Base-by-base conservation (phyloP, 164 flowering plant species). In the Stephania japonica region DNA sequence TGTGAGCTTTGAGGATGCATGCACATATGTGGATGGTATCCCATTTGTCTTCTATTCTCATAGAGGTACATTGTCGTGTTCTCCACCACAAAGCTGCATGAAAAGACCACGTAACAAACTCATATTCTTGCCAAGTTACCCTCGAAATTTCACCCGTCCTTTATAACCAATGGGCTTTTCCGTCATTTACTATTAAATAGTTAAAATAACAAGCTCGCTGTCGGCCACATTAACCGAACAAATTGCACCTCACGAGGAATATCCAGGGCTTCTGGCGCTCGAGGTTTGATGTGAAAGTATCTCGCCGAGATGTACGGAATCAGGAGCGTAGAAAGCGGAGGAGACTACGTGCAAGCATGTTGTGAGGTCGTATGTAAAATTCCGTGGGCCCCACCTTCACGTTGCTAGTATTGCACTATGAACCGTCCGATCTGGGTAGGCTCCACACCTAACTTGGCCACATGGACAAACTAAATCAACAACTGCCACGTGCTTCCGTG, bases 291-390 rank as follows among this genome's bases (percentile, higher is more conserved):
- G 6, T 4, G 12, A 6, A 23, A 63, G 25, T 63, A 63, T 63
- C 32, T 63, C 32, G 32, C 27, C 25, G 65, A 25, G 65, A 21
- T 26, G 27, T 62, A 62, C 27, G 65, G 61, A 53, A 53, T 53
- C 61, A 16, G 18, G 61, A 27, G 66, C 66, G 38, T 63, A 63
- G 25, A 63, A 63, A 14, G 66, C 66, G 66, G 66, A 23, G 66
- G 38, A 23, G 66, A 63, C 1, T 63, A 63, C 66, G 66, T 63
- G 66, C 66, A 25, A 14, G 66, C 32, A 63, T 23, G 27, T 23
- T 23, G 8, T 32, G 38, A 32, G 4, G 38, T 32, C 38, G 65
- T 62, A 53, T n/a, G 61, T 16, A 53, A 53, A 19, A 56, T 56
- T 56, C 62, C 21, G 66, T 63, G 32, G 66, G 32, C 3, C 66